Evolutionary conservation across 192 early-diverging fungal species (phyloP), one percentile per base, ranked within the genome.

Genomic region (Coemansia sp.): DNA sequence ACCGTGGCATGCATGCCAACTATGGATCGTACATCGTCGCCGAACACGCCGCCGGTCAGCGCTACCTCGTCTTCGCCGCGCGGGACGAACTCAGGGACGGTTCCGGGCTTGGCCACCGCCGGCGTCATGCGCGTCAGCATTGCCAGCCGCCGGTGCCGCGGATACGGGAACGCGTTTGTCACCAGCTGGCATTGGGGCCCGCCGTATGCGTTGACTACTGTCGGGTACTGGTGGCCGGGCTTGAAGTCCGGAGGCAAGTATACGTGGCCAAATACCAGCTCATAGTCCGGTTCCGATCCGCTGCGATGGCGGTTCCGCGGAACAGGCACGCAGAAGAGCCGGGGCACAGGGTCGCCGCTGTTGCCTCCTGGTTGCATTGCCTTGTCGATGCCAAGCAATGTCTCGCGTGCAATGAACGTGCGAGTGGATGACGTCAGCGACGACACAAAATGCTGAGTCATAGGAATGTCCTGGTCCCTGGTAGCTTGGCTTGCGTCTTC

Each of bases 181-280:
- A 91, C 88, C 65, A 89, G 68, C 64, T 90, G 89, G 43, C 86
- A 86, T 63, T 88, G 81, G 9, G 90, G 90, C 5, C 90, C 90
- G 15, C 90, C 90, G 56, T 92, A 92, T 14, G 90, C 83, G 25
- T 83, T 76, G 33, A 90, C 73, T 13, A 92, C 43, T 0, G 85
- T 88, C 14, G 89, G 89, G 61, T 88, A 61, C 5, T 9, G 46
- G 8, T 29, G 19, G 10, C 59, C 66, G 2, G 52, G 50, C 3
- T 9, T 14, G 29, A 60, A 62, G 35, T 62, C 66, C 0, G 66
- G 66, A 36, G 66, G 66, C 41, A 68, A 19, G 19, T 56, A 61
- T 22, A 68, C 66, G 36, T 68, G 66, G 0, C 66, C 66, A 56
- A 68, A 68, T 29, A 68, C 52, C 17, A 68, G 33, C 10, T 68